Evolutionary conservation across 2,329 filamentous ascomycete genomes (phyloP), one percentile per base, ranked within the genome.

Genomic region (Trichophyton equinum): DNA sequence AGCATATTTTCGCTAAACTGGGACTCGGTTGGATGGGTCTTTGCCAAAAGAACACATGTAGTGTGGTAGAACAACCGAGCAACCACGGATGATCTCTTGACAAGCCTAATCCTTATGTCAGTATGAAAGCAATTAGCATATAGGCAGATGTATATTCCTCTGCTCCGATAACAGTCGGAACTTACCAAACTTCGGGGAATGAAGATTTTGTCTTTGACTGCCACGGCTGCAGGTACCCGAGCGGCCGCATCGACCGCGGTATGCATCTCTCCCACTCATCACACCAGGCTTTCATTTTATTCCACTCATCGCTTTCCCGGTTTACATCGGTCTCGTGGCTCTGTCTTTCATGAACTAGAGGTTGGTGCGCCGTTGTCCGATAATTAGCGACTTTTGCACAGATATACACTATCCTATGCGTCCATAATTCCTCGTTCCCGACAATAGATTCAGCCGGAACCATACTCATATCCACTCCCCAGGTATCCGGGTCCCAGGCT

Each of bases 41-140:
- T 88, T 2, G 88, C 84, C 4, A 96, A 81, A 38, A 96, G 76
- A 64, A 88, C 87, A 75, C 92, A 86, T 22, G 88, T 85, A 0
- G 89, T 94, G 70, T 96, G 91, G 70, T 95, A 96, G 71, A 96
- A 91, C 7, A 96, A 79, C 55, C 89, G 84, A 3, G 88, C 89
- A 27, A 95, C 82, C 36, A 94, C 85, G 2, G 89, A 88, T 2
- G 88, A 82, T 61, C 88, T 83, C 73, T 94, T 94, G 67, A 92
- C 85, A 58, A 95, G 79, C 89, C 86, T 89, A 62, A 47, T 58
- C 8, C 56, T 57, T 13, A 38, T 38, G 5, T 57, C 20, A 60
- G 61, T 40, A 64, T n/a, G 62, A 47, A 60, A 36, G 58, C 20
- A 27, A 58, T 60, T 11, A 18, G 36, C 36, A 46, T 51, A 36